Conservation (phyloP, 495 filamentous ascomycete genomes). For the Annulohypoxylon stygium region DNA sequence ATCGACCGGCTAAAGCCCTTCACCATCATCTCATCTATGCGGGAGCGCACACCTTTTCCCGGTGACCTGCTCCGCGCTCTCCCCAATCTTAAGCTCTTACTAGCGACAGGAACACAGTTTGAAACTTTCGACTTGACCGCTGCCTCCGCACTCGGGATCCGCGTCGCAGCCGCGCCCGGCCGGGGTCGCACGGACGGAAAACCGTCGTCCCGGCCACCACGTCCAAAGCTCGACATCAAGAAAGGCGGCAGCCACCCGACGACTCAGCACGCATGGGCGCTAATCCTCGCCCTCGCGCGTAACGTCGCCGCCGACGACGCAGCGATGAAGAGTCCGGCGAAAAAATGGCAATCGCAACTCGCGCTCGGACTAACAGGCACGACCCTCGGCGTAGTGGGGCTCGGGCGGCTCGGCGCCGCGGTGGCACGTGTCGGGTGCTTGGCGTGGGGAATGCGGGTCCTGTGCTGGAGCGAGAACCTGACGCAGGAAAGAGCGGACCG, state of each 20-base stretch:
- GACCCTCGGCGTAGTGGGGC: slow-evolving; percentile 70
- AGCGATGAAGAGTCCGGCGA: slow-evolving; percentile 61
- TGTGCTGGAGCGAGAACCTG: slow-evolving; percentile 75
- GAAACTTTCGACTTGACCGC: slow-evolving; percentile 69
- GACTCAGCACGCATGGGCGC: slow-evolving; percentile 74
- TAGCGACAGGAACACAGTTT: slow-evolving; percentile 73
- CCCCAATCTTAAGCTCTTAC: slow-evolving; percentile 74
- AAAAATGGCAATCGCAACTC: slow-evolving; percentile 69
- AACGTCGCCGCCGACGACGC: slow-evolving; percentile 71
- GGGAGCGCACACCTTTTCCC: slow-evolving; percentile 77
- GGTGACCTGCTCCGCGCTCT: slow-evolving; percentile 65
- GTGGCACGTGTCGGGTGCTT: slow-evolving; percentile 70
- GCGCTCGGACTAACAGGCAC: slow-evolving; percentile 69
- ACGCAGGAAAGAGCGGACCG: slow-evolving; percentile 73
- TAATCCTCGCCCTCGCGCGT: slow-evolving; percentile 70
- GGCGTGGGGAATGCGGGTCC: slow-evolving; percentile 73
- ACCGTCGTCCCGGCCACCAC: slow-evolving; percentile 20
- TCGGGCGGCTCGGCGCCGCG: slow-evolving; percentile 71
- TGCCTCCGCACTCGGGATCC: slow-evolving; percentile 65
- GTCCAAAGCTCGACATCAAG: slow-evolving; percentile 41
- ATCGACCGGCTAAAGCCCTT: slow-evolving; percentile 69
- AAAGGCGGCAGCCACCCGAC: slow-evolving; percentile 65
- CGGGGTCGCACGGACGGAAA: slow-evolving; percentile 47
- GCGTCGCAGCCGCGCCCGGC: slow-evolving; percentile 67
- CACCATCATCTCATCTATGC: slow-evolving; percentile 68